Conservation (phyloP, 2,329 filamentous ascomycete species). For the Cordyceps cateniannulata region DNA sequence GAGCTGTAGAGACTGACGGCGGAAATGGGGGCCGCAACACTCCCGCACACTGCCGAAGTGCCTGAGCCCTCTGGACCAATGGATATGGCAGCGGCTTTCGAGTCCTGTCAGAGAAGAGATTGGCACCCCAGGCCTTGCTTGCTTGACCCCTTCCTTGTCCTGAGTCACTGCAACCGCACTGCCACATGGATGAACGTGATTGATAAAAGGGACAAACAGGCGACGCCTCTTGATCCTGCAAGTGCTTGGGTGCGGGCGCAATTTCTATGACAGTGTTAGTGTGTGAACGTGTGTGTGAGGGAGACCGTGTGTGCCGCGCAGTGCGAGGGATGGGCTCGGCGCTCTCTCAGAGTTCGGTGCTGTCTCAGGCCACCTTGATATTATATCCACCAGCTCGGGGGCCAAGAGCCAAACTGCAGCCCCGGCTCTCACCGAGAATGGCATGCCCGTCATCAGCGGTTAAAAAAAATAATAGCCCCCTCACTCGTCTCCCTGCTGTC, state of each 20-base stretch:
- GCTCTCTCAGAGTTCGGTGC: slow-evolving; percentile 7
- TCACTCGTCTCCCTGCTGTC: not conserved
- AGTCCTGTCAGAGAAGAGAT: not conserved
- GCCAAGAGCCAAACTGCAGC: slow-evolving; percentile 23
- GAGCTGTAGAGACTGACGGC: not conserved
- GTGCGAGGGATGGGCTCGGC: slow-evolving; percentile 3
- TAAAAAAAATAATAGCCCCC: slow-evolving; percentile 9
- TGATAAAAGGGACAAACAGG: slow-evolving; percentile 1
- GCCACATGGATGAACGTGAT: not conserved
- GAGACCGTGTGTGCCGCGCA: not conserved
- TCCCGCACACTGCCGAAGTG: not conserved
- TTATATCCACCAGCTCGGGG: slow-evolving; percentile 13
- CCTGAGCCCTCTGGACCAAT: not conserved
- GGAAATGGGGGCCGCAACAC: not conserved
- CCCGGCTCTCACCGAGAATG: slow-evolving; percentile 31
- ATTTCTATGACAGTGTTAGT: not conserved
- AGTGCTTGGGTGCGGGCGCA: not conserved
- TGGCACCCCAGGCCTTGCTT: not conserved
- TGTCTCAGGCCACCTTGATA: slow-evolving; percentile 14
- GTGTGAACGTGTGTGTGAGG: slow-evolving; percentile 7
- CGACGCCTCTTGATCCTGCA: not conserved
- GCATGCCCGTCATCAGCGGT: slow-evolving; percentile 10
- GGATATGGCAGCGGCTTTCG: not conserved
- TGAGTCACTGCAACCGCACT: not conserved
- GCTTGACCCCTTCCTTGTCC: not conserved